Percentiles rank a stretch among this genome's conserved stretches.
These are phyloP conservation scores for Eleusine coracana DNA, from an alignment of 176 grass and related monocot species.

Conservation along the genomic window DNA sequence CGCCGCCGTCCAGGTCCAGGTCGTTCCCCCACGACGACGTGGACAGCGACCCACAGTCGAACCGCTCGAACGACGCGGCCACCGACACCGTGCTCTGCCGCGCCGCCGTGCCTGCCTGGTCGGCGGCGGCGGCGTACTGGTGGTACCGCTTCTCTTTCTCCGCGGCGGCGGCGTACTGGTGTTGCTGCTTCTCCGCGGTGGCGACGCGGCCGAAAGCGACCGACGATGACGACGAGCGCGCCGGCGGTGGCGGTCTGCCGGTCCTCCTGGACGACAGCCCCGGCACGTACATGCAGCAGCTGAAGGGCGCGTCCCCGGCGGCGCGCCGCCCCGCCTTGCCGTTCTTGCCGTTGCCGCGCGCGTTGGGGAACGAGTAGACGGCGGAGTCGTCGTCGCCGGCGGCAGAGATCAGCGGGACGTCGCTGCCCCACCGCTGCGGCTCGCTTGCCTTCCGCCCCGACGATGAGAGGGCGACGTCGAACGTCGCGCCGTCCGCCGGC, in stretches of 20 bases:
- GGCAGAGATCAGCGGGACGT: conserved; percentile 43
- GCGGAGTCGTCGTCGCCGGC: conserved; percentile 25
- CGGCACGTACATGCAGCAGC: conserved; percentile 74
- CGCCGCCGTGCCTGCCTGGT: neutral
- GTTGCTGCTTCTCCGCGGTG: neutral
- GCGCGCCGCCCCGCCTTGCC: conserved; percentile 13
- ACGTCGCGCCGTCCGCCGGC: neutral
- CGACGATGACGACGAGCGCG: neutral
- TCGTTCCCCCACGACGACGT: conserved; percentile 27
- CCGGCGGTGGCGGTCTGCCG: conserved; percentile 27
- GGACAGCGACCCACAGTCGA: conserved; percentile 53
- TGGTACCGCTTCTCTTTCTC: neutral
- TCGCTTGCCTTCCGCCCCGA: conserved; percentile 47
- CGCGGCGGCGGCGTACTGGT: too few species aligned
- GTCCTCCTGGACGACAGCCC: conserved; percentile 49
- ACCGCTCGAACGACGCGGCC: conserved; percentile 68
- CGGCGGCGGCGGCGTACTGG: neutral
- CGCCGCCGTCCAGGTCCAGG: conserved; percentile 24
- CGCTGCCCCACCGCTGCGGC: conserved; percentile 48
- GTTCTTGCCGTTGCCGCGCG: neutral
- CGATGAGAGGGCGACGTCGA: conserved; percentile 34
- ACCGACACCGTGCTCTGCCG: conserved; percentile 51
- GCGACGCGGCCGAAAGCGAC: neutral
- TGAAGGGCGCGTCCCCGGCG: conserved; percentile 36
- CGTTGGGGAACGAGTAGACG: neutral